phyloP scores from a whole-genome alignment of 1,139 yeast genomes.

The Pichia sorboxylosa region DNA sequence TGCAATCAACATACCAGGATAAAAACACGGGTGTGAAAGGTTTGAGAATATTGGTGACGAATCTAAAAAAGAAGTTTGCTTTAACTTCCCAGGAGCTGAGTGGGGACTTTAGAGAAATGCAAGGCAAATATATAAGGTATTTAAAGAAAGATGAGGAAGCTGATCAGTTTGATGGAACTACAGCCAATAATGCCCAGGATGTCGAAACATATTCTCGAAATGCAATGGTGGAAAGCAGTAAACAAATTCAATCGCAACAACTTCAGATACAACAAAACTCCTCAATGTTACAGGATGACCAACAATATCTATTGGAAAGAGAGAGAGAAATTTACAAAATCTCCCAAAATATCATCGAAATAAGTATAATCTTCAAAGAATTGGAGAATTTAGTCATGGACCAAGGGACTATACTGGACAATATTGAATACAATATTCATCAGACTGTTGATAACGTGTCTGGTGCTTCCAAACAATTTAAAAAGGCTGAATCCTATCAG shows the following conservation, averaged over 20 bases:
- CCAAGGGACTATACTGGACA: slow-evolving; percentile 86
- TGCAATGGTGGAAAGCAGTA: slow-evolving; percentile 15
- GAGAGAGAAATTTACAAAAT: slow-evolving; percentile 82
- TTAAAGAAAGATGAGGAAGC: slow-evolving; percentile 49
- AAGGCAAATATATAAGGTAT: slow-evolving; percentile 75
- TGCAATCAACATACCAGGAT: slow-evolving; percentile 3
- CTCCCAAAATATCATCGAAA: slow-evolving; percentile 90
- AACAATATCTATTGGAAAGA: slow-evolving; percentile 45
- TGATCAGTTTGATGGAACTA: slow-evolving; percentile 3
- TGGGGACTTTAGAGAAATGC: slow-evolving; percentile 71
- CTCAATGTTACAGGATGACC: slow-evolving; percentile 17
- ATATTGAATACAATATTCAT: slow-evolving; percentile 85
- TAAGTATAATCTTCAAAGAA: slow-evolving; percentile 85
- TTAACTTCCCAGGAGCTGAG: slow-evolving; percentile 70
- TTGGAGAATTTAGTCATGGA: slow-evolving; percentile 87
- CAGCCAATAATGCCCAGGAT: slow-evolving; percentile 3
- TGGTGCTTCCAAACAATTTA: slow-evolving; percentile 66
- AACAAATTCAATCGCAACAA: slow-evolving; percentile 33
- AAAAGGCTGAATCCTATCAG: slow-evolving; percentile 70
- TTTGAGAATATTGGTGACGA: slow-evolving; percentile 45
- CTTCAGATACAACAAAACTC: slow-evolving; percentile 32
- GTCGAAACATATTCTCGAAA: slow-evolving; percentile 16
- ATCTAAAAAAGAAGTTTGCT: slow-evolving; percentile 78
- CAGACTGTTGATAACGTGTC: slow-evolving; percentile 67
- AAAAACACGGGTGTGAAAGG: slow-evolving; percentile 3